These are phyloP conservation scores for Boletus huronensis DNA, from an alignment of 768 basidiomycete species.

Conservation along the genomic window DNA sequence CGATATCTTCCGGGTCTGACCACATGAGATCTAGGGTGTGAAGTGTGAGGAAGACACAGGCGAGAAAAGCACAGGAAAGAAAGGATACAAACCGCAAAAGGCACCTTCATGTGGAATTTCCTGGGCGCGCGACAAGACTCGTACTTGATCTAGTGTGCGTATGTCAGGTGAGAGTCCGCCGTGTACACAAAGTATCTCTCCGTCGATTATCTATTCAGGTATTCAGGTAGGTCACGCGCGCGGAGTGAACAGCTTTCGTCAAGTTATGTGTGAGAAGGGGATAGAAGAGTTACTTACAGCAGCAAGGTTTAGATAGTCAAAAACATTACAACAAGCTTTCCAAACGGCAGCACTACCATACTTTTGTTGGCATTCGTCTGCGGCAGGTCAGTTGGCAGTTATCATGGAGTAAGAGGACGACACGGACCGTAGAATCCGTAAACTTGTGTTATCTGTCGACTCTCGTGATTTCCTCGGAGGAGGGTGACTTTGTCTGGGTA, in stretches of 20 bases:
- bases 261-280: not conserved
- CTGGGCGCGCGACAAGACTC: constrained; percentile 90
- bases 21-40: constrained; percentile 82
- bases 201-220: constrained; percentile 84
- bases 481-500: constrained; percentile 93
- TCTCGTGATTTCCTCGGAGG: constrained; percentile 94
- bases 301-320: constrained; percentile 92
- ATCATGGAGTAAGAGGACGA: not conserved
- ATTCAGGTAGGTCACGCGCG: not conserved
- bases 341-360: constrained; percentile 94
- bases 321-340: constrained; percentile 96
- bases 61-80: not conserved
- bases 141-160: constrained; percentile 89
- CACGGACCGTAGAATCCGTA: constrained; percentile 92
- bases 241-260: not conserved
- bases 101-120: constrained; percentile 99
- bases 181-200: constrained; percentile 88
- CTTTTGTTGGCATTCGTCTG: constrained; percentile 97
- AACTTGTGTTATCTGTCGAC: constrained; percentile 95
- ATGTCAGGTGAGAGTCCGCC: constrained; percentile 97
- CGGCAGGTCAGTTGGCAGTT: not conserved
- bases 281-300: constrained; percentile 53
- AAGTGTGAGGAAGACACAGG: not conserved
- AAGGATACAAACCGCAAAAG: constrained; percentile 68
- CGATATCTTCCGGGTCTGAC: constrained; percentile 94